Base-by-base conservation (phyloP, 257 asterid species). In the Rauvolfia tetraphylla region DNA sequence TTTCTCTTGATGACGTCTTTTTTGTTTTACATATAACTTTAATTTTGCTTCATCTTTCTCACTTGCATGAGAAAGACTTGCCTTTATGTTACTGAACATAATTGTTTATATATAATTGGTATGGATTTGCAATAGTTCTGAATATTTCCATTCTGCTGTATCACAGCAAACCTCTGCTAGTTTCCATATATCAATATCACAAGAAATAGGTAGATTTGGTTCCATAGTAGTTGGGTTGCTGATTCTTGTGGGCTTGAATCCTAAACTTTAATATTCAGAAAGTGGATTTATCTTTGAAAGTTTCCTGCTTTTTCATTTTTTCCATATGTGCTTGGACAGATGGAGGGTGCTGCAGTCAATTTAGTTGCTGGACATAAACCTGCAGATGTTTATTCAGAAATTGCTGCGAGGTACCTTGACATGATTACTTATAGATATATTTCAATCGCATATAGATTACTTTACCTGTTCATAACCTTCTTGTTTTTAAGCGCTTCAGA, bases 341-440 rank as follows among this genome's bases (percentile, higher is more conserved):
- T 87, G 83, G 98, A 92, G 85, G 98, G 97, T 66, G 90, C 98
- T 81, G 98, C 98, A 27, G 98, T 95, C 81, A 95, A 95, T 83
- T 86, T 95, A 79, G 88, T 92, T 84, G 96, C 95, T 85, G 92
- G 96, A 79, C 91, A 89, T 41, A 87, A 87, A 86, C 98, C 98
- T 67, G 89, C 95, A 57, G 98, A 95, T 77, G 97, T 95, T 76
- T 95, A 95, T 89, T 92, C 98, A 12, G 98, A 92, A 88, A 95
- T 95, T 77, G 98, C 98, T 57, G 89, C 76, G 79, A 95, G 98
- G 98, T 95, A 80, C 75, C 82, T 78, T 67, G 36, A 48, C 61
- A 63, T 75, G 79, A 66, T 31, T 67, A 14, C 13, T 67, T 36
- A 25, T 36, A 39, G 29, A 76, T 29, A 27, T 18, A 61, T 61